Percentiles rank a stretch among this genome's conserved stretches.
Conservation (phyloP, 495 filamentous ascomycete genomes). For the Tetracladium marchalianum region DNA sequence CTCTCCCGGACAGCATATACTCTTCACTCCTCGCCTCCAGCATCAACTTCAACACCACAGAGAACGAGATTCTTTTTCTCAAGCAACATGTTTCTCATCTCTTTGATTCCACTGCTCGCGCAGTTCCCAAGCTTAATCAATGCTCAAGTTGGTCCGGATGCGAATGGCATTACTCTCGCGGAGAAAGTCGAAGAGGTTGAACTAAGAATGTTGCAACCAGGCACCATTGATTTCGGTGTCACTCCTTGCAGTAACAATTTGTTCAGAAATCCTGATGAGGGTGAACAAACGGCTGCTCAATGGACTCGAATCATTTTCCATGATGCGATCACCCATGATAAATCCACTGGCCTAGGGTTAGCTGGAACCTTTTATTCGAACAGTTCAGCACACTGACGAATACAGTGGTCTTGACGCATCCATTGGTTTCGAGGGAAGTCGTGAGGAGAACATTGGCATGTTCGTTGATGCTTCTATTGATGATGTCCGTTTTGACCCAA, state of each 20-base stretch:
- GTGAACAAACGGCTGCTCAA: slow-evolving; percentile 27
- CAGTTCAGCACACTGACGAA: background rate
- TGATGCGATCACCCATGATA: slow-evolving; percentile 23
- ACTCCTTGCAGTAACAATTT: slow-evolving; percentile 6
- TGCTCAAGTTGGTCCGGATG: slow-evolving; percentile 3
- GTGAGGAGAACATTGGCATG: slow-evolving; percentile 25
- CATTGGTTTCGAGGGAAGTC: slow-evolving; percentile 23
- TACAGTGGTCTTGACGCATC: slow-evolving; percentile 25
- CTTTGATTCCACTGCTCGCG: slow-evolving; percentile 2
- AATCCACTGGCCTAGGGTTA: slow-evolving; percentile 18
- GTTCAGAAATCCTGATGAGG: slow-evolving; percentile 2
- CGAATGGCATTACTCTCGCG: slow-evolving; percentile 7
- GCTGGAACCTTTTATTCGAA: background rate
- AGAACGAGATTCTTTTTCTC: background rate
- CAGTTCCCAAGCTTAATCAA: slow-evolving; percentile 1
- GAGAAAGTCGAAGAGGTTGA: slow-evolving; percentile 11
- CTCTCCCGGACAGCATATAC: too few relatives aligned
- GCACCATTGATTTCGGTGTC: slow-evolving; percentile 4
- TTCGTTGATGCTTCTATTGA: background rate
- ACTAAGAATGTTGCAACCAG: slow-evolving; percentile 6
- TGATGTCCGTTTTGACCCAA: background rate
- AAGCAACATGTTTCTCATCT: slow-evolving; percentile 5
- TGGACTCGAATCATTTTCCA: slow-evolving; percentile 36
- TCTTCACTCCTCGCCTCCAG: too few relatives aligned
- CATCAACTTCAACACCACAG: too few relatives aligned